phyloP scores from a whole-genome alignment of 2,329 filamentous ascomycete genomes.

The Stagonosporopsis vannaccii region DNA sequence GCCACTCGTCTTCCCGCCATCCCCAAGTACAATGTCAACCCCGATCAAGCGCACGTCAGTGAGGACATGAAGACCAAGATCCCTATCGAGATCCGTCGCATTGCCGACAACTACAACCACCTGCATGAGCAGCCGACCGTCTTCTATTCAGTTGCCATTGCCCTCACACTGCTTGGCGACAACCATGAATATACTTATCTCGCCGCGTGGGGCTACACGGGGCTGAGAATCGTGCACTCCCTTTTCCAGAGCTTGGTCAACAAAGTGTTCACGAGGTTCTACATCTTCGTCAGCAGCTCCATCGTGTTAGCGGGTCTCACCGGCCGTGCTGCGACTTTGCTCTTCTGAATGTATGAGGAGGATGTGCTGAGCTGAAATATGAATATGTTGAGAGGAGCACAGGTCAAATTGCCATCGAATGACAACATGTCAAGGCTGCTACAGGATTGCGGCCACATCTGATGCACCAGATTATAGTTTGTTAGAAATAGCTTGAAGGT shows the following conservation, averaged over 20 bases:
- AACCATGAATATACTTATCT: slow-evolving; percentile 18
- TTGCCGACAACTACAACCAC: slow-evolving; percentile 19
- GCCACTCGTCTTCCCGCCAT: slow-evolving; percentile 18
- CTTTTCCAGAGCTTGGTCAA: slow-evolving; percentile 20
- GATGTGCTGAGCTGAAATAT: not conserved
- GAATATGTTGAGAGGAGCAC: not conserved
- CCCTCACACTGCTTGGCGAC: slow-evolving; percentile 15
- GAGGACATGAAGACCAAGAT: slow-evolving; percentile 17
- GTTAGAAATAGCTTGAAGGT: not conserved
- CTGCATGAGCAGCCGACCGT: slow-evolving; percentile 17
- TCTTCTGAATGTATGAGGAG: slow-evolving; percentile 1
- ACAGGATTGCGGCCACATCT: not conserved
- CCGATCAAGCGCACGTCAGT: slow-evolving; percentile 4
- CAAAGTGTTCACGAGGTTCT: slow-evolving; percentile 13
- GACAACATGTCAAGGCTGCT: not conserved
- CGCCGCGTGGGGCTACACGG: slow-evolving; percentile 18
- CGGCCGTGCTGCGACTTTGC: slow-evolving; percentile 11
- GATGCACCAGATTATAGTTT: not conserved
- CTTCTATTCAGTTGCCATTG: slow-evolving; percentile 14
- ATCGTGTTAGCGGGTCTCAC: slow-evolving; percentile 14
- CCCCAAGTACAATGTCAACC: slow-evolving; percentile 15
- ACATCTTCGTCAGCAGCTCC: slow-evolving; percentile 15
- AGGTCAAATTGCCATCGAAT: not conserved
- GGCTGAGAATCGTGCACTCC: slow-evolving; percentile 14
- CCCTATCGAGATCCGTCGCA: slow-evolving; percentile 17